Evolutionary conservation across 805 yeast species (phyloP).

Genomic region (Candida insectalens): DNA sequence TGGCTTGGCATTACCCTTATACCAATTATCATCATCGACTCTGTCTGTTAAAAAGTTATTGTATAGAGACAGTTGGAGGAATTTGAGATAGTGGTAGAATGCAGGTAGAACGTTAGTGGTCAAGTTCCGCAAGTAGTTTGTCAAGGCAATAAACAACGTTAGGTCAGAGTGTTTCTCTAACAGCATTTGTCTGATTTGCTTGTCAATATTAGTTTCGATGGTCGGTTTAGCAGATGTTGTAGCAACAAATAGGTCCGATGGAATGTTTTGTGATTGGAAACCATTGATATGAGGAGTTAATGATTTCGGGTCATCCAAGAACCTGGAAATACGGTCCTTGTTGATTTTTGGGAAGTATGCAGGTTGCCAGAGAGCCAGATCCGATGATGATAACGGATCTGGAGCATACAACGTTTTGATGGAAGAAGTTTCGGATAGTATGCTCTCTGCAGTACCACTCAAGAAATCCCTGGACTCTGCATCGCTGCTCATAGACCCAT

Average conservation of each 20-base stretch:
- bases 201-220: constrained; percentile 15
- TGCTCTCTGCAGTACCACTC: neutral
- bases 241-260: neutral
- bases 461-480: neutral
- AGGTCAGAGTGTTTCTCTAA: constrained; percentile 21
- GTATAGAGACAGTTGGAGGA: constrained; percentile 13
- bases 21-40: constrained; percentile 15
- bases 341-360: constrained; percentile 8
- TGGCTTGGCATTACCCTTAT: constrained; percentile 5
- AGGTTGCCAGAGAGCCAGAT: constrained; percentile 10
- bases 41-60: constrained; percentile 11
- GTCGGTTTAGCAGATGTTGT: constrained; percentile 5
- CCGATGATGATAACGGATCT: constrained; percentile 5
- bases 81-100: constrained; percentile 13
- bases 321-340: constrained; percentile 4
- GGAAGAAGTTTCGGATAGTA: constrained; percentile 28
- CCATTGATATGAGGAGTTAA: constrained; percentile 18
- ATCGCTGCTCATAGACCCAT: neutral
- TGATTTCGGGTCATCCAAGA: constrained; percentile 7
- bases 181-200: constrained; percentile 10
- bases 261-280: constrained; percentile 8
- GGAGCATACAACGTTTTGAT: constrained; percentile 4
- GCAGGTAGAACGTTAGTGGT: constrained; percentile 14
- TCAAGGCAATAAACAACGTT: constrained; percentile 15
- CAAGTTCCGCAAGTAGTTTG: constrained; percentile 16